Base-by-base conservation (phyloP, 495 filamentous ascomycete genomes). In the Aspergillus haitiensis region DNA sequence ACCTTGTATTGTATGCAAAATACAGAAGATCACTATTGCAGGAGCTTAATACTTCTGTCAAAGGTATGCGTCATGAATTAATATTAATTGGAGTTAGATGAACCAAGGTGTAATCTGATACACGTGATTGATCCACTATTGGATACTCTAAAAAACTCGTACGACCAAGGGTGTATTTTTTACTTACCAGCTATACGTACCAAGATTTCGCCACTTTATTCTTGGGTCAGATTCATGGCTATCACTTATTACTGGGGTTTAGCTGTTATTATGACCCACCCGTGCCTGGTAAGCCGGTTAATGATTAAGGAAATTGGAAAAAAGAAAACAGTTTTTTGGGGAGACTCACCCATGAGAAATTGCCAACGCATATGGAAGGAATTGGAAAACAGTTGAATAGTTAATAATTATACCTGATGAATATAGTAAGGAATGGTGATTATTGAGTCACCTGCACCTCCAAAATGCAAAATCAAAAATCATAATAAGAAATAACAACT, bases 161-260 rank as follows among this genome's bases (percentile, higher is more conserved):
- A 27, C 21, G 1, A 27, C 21, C 21, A 3, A 27, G 21, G 21
- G 21, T 27, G 21, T 27, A 27, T 27, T 27, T 27, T 27, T 27
- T 27, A 1, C 21, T 27, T 27, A 27, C 48, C 48, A 58, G 18
- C 37, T 47, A 42, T 51, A 13, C 8, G 56, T 27, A 27, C 21
- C 21, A 27, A 27, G 21, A 27, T 27, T 46, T 63, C 39, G 61
- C 61, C 61, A 63, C 61, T 56, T 56, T 63, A 63, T 59, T 63
- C 39, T 63, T 63, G 56, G 61, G 50, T 40, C 46, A 27, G 34
- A 50, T 51, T 55, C 51, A 18, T 45, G 31, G 33, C 36, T 27
- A 27, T 27, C 35, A 37, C 10, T 32, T 39, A 46, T 46, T 39
- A 58, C 36, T 58, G 55, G 51, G 48, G 31, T 33, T 13, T 45